Evolutionary conservation across 768 basidiomycete species (phyloP).

Genomic region (Guyanaporus albipodus): DNA sequence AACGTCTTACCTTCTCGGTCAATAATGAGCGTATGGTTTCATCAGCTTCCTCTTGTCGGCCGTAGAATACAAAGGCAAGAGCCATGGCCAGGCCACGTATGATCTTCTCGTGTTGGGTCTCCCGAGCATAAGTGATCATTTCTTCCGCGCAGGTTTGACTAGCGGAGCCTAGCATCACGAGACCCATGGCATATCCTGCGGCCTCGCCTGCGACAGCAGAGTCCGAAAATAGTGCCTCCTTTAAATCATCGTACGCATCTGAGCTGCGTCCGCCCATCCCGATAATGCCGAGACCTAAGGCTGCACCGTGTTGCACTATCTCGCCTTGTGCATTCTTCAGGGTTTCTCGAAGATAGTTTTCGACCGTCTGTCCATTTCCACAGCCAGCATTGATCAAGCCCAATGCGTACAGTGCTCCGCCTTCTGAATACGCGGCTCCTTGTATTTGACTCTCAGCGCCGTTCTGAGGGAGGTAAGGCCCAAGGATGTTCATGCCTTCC

Average conservation of each 20-base stretch:
- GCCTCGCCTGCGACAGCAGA: slow-evolving; percentile 96
- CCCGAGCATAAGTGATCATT: slow-evolving; percentile 94
- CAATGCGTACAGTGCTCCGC: slow-evolving; percentile 92
- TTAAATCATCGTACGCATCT: slow-evolving; percentile 90
- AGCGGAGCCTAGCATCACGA: slow-evolving; percentile 96
- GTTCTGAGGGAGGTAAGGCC: slow-evolving; percentile 85
- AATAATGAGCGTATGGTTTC: slow-evolving; percentile 72
- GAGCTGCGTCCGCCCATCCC: slow-evolving; percentile 89
- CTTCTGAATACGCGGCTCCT: slow-evolving; percentile 87
- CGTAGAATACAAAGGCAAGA: slow-evolving; percentile 88
- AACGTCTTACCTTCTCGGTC: slow-evolving; percentile 70
- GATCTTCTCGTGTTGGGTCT: slow-evolving; percentile 99
- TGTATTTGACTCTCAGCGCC: slow-evolving; percentile 72
- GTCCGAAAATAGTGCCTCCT: slow-evolving; percentile 86
- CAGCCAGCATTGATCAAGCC: slow-evolving; percentile 94
- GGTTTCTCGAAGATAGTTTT: slow-evolving; percentile 74
- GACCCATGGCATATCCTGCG: slow-evolving; percentile 94
- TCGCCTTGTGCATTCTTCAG: slow-evolving; percentile 75
- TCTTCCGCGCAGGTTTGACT: slow-evolving; percentile 77
- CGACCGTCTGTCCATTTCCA: slow-evolving; percentile 64
- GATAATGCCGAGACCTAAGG: slow-evolving; percentile 92
- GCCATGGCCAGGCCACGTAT: slow-evolving; percentile 94
- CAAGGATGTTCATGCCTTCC: slow-evolving; percentile 87
- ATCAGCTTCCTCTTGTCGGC: slow-evolving; percentile 89
- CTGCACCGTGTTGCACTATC: slow-evolving; percentile 95